Conservation (phyloP, 2,329 filamentous ascomycete genomes). For the Claviceps quebecensis region DNA sequence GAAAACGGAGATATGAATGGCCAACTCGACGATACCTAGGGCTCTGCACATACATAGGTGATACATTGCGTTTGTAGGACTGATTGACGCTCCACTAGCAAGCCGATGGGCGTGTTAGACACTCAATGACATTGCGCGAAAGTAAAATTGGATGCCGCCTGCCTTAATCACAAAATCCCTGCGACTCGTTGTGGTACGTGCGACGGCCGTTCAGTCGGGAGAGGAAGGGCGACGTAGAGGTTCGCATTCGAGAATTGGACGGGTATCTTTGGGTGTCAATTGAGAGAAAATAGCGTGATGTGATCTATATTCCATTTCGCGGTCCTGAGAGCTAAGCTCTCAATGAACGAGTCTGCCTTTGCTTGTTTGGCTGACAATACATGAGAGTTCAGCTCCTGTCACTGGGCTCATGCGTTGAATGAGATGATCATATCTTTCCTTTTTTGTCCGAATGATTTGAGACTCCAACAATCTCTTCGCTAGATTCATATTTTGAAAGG, state of each 20-base stretch:
- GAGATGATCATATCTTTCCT: background rate
- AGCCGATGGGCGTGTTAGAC: conserved; percentile 20
- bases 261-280: background rate
- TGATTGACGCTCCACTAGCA: conserved; percentile 9
- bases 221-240: background rate
- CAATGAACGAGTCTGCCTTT: background rate
- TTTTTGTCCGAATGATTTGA: too few relatives aligned
- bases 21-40: background rate
- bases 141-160: conserved; percentile 8
- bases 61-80: background rate
- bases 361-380: background rate
- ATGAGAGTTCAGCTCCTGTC: background rate
- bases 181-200: background rate
- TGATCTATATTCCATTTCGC: background rate
- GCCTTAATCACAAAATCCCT: background rate
- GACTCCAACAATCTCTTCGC: background rate
- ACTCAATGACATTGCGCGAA: conserved; percentile 13
- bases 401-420: too few relatives aligned
- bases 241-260: background rate
- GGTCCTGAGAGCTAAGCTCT: background rate
- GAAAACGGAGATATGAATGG: conserved; percentile 14
- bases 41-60: too few relatives aligned
- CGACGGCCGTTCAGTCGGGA: background rate
- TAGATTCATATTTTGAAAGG: background rate
- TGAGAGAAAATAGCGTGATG: background rate